Conservation (phyloP, 2,329 filamentous ascomycete genomes). For the Neonectria sp. region DNA sequence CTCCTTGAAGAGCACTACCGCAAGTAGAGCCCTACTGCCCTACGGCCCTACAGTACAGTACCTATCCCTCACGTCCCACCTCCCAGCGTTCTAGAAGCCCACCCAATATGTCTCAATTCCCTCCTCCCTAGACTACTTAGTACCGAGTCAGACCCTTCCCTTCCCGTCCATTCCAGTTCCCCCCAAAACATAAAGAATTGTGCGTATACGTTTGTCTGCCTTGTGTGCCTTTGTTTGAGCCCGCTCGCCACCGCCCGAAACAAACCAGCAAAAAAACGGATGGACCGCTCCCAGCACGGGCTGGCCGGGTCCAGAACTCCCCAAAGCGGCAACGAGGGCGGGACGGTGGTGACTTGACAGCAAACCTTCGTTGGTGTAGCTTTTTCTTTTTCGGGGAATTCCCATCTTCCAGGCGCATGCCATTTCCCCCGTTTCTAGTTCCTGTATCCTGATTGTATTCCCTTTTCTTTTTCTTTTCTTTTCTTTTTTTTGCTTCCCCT, state of each 20-base stretch:
- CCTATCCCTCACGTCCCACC: too few relatives aligned
- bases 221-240: neutral
- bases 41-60: too few relatives aligned
- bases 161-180: neutral
- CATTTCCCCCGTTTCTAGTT: neutral
- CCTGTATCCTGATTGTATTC: conserved; percentile 1
- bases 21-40: too few relatives aligned
- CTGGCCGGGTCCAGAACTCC: conserved; percentile 1
- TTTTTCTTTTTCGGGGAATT: neutral
- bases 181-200: neutral
- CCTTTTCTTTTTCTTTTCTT: too few relatives aligned
- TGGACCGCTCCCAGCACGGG: neutral
- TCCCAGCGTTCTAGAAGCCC: neutral
- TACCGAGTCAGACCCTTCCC: neutral
- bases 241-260: conserved; percentile 9
- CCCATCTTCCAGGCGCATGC: neutral
- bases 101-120: too few relatives aligned
- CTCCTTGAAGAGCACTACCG: too few relatives aligned
- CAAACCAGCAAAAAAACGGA: neutral
- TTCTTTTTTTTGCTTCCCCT: too few relatives aligned
- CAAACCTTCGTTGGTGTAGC: neutral
- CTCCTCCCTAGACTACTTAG: neutral
- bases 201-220: neutral
- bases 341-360: neutral
- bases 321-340: conserved; percentile 5